Evolutionary conservation across 169 alveolate genomes (phyloP).

Genomic region (Plasmodium billcollinsi): DNA sequence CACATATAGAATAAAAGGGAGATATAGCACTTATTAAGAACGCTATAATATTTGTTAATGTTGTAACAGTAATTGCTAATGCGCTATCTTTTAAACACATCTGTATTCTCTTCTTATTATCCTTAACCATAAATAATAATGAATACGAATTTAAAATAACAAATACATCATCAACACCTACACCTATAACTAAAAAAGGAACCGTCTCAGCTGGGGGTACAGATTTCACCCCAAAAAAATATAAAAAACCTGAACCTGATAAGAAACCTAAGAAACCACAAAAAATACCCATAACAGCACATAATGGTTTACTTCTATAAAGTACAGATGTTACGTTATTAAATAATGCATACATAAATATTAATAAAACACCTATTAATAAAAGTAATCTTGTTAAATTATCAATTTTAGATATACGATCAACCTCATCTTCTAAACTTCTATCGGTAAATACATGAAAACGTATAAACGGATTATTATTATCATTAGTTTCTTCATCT

Average conservation of each 20-base stretch:
- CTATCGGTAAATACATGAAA: conserved; percentile 48
- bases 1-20: conserved; percentile 86
- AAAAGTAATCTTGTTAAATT: conserved; percentile 39
- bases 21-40: conserved; percentile 88
- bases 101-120: conserved; percentile 84
- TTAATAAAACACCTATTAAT: conserved; percentile 43
- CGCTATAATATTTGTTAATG: conserved; percentile 86
- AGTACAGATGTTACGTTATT: conserved; percentile 66
- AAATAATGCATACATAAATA: conserved; percentile 64
- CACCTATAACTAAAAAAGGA: conserved; percentile 88
- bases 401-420: conserved; percentile 51
- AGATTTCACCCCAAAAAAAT: conserved; percentile 83
- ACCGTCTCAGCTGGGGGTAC: conserved; percentile 88
- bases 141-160: conserved; percentile 87
- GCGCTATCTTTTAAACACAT: conserved; percentile 87
- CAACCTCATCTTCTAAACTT: conserved; percentile 73
- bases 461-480: conserved; percentile 13
- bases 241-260: conserved; percentile 88
- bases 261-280: conserved; percentile 88
- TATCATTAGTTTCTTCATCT: conserved; percentile 32
- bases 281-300: conserved; percentile 83
- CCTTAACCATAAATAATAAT: conserved; percentile 81
- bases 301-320: conserved; percentile 63
- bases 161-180: conserved; percentile 88
- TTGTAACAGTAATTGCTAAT: conserved; percentile 87